phyloP scores from a whole-genome alignment of 2,329 filamentous ascomycete species.

The Penicillium sumatraense region DNA sequence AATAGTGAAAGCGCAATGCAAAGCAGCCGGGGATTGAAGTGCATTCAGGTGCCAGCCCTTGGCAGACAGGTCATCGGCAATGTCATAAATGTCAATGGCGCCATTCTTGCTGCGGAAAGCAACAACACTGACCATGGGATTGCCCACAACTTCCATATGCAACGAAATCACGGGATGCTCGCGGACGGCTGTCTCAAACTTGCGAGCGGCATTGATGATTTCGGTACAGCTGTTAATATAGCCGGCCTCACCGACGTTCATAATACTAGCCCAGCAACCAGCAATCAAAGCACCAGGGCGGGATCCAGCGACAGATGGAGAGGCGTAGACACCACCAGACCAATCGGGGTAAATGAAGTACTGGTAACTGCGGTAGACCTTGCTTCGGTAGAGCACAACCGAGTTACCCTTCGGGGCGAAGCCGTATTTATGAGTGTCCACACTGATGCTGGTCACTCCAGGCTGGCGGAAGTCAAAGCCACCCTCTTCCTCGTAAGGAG shows the following conservation, averaged over 20 bases:
- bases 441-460: constrained; percentile 92
- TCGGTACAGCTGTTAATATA: constrained; percentile 85
- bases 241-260: constrained; percentile 83
- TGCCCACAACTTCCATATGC: constrained; percentile 80
- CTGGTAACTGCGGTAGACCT: constrained; percentile 80
- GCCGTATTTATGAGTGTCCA: constrained; percentile 98
- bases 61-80: constrained; percentile 82
- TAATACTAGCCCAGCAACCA: constrained; percentile 91
- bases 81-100: constrained; percentile 87
- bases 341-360: constrained; percentile 97
- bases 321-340: constrained; percentile 95
- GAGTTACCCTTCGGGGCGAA: constrained; percentile 98
- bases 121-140: constrained; percentile 86
- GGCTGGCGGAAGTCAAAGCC: constrained; percentile 93
- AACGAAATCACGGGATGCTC: constrained; percentile 69
- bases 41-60: constrained; percentile 97
- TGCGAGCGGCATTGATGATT: constrained; percentile 86
- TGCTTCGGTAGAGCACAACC: constrained; percentile 85
- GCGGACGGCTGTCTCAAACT: constrained; percentile 75
- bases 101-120: constrained; percentile 76
- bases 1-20: constrained; percentile 91
- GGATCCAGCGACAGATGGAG: constrained; percentile 87
- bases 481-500: constrained; percentile 66
- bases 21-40: constrained; percentile 85
- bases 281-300: constrained; percentile 93